A percentile compares a stretch with the other conserved stretches of the same genome.
Conservation (phyloP, 257 asterid species). For the Solanum bukasovii region DNA sequence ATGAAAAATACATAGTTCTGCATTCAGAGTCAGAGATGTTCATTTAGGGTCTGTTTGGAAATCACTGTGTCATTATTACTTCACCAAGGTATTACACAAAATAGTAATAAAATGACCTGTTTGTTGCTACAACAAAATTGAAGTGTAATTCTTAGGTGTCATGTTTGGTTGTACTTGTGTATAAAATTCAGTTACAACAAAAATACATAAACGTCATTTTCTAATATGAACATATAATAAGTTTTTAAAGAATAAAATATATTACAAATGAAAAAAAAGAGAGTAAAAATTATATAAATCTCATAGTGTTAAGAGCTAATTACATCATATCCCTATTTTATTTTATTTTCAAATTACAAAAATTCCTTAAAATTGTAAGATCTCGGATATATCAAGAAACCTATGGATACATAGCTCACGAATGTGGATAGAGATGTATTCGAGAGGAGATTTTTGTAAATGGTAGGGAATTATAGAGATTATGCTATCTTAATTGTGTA, state of each 20-base stretch:
- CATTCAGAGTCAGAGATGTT: neutral
- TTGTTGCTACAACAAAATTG: neutral
- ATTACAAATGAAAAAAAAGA: neutral
- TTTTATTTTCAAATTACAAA: too few species aligned
- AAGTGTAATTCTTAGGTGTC: neutral
- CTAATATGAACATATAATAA: neutral
- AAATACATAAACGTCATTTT: neutral
- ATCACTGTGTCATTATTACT: neutral
- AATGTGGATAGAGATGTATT: neutral
- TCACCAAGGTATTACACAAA: neutral
- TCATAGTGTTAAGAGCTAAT: neutral
- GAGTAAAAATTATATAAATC: neutral
- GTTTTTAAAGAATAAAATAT: neutral
- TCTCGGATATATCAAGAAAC: neutral
- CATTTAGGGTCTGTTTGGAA: neutral
- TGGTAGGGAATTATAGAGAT: neutral
- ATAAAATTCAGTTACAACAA: neutral
- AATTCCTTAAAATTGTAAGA: neutral
- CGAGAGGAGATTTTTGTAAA: neutral
- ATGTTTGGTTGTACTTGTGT: neutral
- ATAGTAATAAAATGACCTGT: neutral
- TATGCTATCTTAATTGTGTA: neutral
- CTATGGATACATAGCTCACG: neutral
- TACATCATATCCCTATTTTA: neutral
- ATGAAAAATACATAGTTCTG: neutral